Base-by-base conservation (phyloP, 2,329 filamentous ascomycete species). In the Fusarium sp. region DNA sequence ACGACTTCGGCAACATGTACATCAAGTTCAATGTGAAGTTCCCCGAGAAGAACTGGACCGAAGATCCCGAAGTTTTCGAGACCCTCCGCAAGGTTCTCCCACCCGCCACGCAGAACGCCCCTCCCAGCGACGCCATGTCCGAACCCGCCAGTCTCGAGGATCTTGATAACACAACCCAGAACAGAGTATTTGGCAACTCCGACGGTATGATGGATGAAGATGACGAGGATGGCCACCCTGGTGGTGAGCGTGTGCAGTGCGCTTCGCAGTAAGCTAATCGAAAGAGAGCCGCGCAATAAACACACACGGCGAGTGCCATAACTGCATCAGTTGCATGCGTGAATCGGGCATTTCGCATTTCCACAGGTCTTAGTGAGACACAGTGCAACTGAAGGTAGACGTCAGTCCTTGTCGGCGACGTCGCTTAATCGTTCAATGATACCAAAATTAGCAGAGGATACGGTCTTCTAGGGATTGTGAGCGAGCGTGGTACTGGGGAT, bases 1-100 rank as follows among this genome's bases (percentile, higher is more conserved):
- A 99, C 87, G 93, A 98, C 83, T 91, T 89, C 80, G 96, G 96
- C 79, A 98, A 99, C 85, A 87, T 99, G 77, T 99, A 96, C 86
- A 94, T 99, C 79, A 94, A 97, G 81, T 99, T 99, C 86, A 92
- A 93, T 79, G 94, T 99, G 84, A 97, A 97, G 85, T 98, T 99
- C 89, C 96, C 96, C 53, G 92, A 93, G 79, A 92, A 91, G 85
- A 86, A 89, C 80, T 92, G 90, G 88, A 89, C 89, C 41, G 81
- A 89, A 41, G 86, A 92, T 56, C 85, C 90, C 20, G 87, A 90
- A 64, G 92, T 93, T 70, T 93, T 97, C 76, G 90, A 93, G 63
- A 87, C 91, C 17, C 91, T 99, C 42, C 94, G 96, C 80, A 88
- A 91, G 76, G 91, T 97, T 61, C 89, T 99, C n/a, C 95, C 95